Conservation (phyloP, 371 early-diverging fungal genomes). For the Saksenaea oblongispora region DNA sequence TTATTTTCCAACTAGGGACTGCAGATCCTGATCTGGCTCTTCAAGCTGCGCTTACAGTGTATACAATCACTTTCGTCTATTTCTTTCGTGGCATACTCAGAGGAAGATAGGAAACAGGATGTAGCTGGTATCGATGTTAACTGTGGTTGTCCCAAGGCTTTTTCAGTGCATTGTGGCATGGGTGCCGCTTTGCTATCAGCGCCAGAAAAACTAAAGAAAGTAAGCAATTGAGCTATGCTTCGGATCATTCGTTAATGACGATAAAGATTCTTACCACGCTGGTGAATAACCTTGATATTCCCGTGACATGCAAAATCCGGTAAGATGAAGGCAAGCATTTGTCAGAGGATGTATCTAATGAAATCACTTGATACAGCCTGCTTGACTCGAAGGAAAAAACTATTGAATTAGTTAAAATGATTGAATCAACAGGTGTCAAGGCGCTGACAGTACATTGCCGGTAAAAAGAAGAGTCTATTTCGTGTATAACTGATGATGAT, state of each 20-base stretch:
- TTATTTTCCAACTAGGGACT: slow-evolving; percentile 82
- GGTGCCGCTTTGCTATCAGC: slow-evolving; percentile 89
- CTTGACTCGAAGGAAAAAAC: slow-evolving; percentile 77
- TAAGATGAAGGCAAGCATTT: slow-evolving; percentile 1
- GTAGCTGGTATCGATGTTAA: slow-evolving; percentile 92
- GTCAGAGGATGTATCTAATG: not conserved
- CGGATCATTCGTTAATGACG: not conserved
- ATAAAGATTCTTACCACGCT: slow-evolving; percentile 74
- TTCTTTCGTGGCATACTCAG: not conserved
- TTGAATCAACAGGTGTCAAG: slow-evolving; percentile 84
- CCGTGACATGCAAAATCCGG: slow-evolving; percentile 82
- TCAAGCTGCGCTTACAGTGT: slow-evolving; percentile 84
- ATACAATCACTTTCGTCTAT: slow-evolving; percentile 14
- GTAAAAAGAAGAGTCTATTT: slow-evolving; percentile 25
- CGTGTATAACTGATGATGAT: not conserved
- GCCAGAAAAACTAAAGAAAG: slow-evolving; percentile 76
- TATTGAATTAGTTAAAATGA: slow-evolving; percentile 73
- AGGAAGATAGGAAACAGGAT: slow-evolving; percentile 69
- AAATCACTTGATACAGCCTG: slow-evolving; percentile 41
- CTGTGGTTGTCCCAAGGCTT: slow-evolving; percentile 97
- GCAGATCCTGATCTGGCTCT: slow-evolving; percentile 87
- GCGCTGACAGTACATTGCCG: slow-evolving; percentile 94
- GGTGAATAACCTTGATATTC: slow-evolving; percentile 73
- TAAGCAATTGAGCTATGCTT: slow-evolving; percentile 6
- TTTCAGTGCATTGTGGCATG: slow-evolving; percentile 93